Evolutionary conservation across 2,329 filamentous ascomycete genomes (phyloP).

Genomic region (Setomelanomma holmii): DNA sequence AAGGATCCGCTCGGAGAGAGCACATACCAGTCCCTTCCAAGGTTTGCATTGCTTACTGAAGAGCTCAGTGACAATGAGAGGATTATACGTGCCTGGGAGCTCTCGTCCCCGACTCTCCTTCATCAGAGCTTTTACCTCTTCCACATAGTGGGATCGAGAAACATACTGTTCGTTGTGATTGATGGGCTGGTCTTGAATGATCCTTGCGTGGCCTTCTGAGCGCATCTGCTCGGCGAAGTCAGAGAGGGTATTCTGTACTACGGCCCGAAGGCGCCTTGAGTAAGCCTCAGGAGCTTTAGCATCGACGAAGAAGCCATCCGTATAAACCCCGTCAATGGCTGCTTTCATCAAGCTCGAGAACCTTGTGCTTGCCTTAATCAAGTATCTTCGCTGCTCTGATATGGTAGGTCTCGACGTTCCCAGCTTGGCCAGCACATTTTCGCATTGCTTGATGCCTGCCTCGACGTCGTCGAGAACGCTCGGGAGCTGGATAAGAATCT

Average conservation of each 20-base stretch:
- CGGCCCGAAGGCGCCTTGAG: conserved; percentile 21
- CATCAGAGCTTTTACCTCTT: conserved; percentile 33
- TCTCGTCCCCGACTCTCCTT: conserved; percentile 58
- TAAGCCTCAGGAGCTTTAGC: conserved; percentile 4
- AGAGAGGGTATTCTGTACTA: conserved; percentile 27
- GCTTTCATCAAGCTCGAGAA: conserved; percentile 43
- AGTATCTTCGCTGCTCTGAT: conserved; percentile 56
- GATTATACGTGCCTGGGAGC: conserved; percentile 67
- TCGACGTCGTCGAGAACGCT: conserved; percentile 6
- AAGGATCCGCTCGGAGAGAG: conserved; percentile 47
- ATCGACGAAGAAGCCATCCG: conserved; percentile 8
- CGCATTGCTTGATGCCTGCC: conserved; percentile 3
- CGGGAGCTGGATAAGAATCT: conserved; percentile 34
- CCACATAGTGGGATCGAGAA: not conserved
- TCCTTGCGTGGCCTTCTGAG: conserved; percentile 24
- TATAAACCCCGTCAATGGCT: conserved; percentile 6
- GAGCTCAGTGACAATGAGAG: conserved; percentile 63
- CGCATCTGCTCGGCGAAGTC: conserved; percentile 30
- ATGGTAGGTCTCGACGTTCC: conserved; percentile 56
- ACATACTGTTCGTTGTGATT: not conserved
- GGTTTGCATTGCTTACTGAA: conserved; percentile 64
- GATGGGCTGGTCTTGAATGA: conserved; percentile 38
- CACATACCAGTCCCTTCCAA: conserved; percentile 55
- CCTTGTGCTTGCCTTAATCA: conserved; percentile 53
- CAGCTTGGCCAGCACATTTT: conserved; percentile 49